Evolutionary conservation across 2,329 filamentous ascomycete genomes (phyloP), one percentile per base, ranked within the genome.

Genomic region (Alternaria infectoria): DNA sequence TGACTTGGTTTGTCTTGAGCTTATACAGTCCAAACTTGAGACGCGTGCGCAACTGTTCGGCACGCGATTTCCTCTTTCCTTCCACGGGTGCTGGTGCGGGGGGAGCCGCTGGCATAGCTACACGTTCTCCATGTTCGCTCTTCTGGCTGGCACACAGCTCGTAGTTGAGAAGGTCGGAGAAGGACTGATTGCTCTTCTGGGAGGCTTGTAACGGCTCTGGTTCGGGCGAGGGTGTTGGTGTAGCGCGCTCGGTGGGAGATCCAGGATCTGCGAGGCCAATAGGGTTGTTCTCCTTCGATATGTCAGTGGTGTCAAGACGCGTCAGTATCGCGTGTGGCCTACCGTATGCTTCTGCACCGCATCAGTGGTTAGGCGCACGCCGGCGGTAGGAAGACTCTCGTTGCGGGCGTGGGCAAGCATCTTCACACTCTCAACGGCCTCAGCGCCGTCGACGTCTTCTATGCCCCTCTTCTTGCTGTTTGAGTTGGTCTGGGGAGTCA

Each of bases 21-120:
- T 93, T 93, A 83, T 93, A 93, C 73, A 86, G 87, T 13, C 90
- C 91, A 19, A 93, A 86, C 26, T 87, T 85, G 15, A 94, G 86
- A n/a, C 91, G 86, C 10, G 92, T 84, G 55, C 86, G 86, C 47
- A 93, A 83, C 52, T 88, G 86, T 73, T 91, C 87, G 19, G 89
- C 89, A 79, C 87, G 86, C 86, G 91, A 77, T 50, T 56, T 69
- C 40, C 65, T 75, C 47, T 66, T 58, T 50, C 64, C 61, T 30
- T 59, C 62, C 17, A 61, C 51, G 15, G 56, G 50, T 25, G 61
- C 43, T 26, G 60, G 59, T 11, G 65, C 57, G 21, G 70, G 64
- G 30, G 59, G 58, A 17, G 66, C 57, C 13, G 59, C 49, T 43
- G 63, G 51, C 36, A 59, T 45, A 6, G 57, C 56, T 23, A 57